Base-by-base conservation (phyloP, 2,329 filamentous ascomycete genomes). In the Ilyonectria robusta region DNA sequence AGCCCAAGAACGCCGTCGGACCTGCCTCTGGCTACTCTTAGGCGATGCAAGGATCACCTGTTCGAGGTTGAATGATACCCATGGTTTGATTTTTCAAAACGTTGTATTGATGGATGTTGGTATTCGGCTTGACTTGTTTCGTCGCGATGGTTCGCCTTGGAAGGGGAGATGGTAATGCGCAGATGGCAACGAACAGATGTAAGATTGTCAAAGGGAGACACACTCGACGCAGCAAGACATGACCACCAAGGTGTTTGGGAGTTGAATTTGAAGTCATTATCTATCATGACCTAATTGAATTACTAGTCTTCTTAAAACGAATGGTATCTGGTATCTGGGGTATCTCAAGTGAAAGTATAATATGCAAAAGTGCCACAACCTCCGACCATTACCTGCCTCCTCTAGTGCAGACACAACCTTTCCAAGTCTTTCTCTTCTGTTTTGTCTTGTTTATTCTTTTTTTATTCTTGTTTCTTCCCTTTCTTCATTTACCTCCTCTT, bases 401-500 rank as follows among this genome's bases (percentile, higher is more conserved):
- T 44, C 19, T 46, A 37, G 46, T 46, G 58, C 63, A 57, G 37
- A 31, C 26, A 23, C 50, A 50, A 15, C 40, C 29, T 40, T 46
- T 33, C 23, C 40, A 47, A 17, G 40, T 44, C 33, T 19, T 50
- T 46, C n/a, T 31, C 42, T 56, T 21, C 42, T 6, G 6, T 53
- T 46, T 21, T 10, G 8, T 42, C 31, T 23, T 29, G 3, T 59
- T 51, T 19, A 15, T 59, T 23, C 17, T 62, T 46, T 44, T 11
- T 15, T 37, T 23, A 17, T 11, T 37, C 1, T 33, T 42, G 15
- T n/a, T 17, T 8, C 17, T 8, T 29, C 8, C n/a, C 6, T 44
- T 46, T 19, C 19, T 29, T 47, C 44, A 7, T 78, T 82, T 72
- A 86, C 77, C 79, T 82, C 81, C 81, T 88, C 79, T 78, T 84